Evolutionary conservation across 78 protist species (phyloP).

Genomic region (Dictyostelium brefeldianum): DNA sequence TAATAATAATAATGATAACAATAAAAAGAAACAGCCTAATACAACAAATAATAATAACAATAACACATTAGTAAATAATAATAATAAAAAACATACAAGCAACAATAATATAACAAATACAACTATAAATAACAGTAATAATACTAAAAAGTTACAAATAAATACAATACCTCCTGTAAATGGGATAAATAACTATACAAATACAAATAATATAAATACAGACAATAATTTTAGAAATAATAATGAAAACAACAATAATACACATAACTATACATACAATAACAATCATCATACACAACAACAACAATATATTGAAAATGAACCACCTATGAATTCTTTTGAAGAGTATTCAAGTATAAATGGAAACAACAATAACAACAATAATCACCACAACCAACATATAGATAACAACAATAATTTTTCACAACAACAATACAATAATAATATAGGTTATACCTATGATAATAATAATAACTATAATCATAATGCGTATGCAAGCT

Average conservation of each 20-base stretch:
- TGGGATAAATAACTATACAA: not conserved
- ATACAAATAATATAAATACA: not conserved
- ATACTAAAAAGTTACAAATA: not conserved
- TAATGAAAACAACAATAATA: not conserved
- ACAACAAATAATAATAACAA: not conserved
- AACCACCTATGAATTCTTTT: constrained; percentile 5
- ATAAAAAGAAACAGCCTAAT: not conserved
- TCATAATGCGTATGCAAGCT: not conserved
- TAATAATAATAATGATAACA: not conserved
- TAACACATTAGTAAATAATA: too few species aligned
- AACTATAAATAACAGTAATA: not conserved
- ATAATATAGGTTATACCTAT: not conserved
- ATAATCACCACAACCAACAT: not conserved
- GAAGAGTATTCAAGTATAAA: not conserved
- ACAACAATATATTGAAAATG: not conserved
- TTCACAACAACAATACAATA: not conserved
- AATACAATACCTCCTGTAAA: not conserved
- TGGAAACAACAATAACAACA: not conserved
- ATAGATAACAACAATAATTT: not conserved
- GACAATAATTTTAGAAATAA: not conserved
- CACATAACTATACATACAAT: not conserved
- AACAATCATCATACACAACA: too few species aligned
- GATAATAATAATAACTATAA: not conserved
- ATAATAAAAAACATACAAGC: not conserved
- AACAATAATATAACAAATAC: not conserved